Conservation (phyloP, 495 filamentous ascomycete genomes). For the Lindgomyces ingoldianus region DNA sequence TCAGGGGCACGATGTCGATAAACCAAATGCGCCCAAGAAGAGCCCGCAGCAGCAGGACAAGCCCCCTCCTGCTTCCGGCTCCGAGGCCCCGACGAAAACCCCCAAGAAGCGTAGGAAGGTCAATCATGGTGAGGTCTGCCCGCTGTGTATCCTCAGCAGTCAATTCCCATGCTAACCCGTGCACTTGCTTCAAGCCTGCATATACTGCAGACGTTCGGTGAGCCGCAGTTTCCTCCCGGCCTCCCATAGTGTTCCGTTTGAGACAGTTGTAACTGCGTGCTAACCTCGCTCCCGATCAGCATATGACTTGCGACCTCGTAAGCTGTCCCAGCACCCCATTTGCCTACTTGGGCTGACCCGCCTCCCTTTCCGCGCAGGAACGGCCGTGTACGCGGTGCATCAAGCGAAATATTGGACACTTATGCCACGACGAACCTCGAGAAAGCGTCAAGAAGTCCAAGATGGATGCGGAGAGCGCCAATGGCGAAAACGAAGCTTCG, state of each 20-base stretch:
- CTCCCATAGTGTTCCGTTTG: constrained; percentile 17
- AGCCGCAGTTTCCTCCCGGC: constrained; percentile 49
- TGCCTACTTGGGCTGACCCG: constrained; percentile 20
- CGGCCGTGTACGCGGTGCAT: constrained; percentile 96
- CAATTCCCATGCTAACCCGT: constrained; percentile 48
- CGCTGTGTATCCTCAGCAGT: neutral
- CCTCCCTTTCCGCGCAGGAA: constrained; percentile 62
- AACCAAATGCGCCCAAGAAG: constrained; percentile 28
- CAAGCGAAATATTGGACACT: constrained; percentile 97
- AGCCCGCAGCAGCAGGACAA: constrained; percentile 21
- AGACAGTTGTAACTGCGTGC: constrained; percentile 34
- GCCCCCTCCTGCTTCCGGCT: constrained; percentile 23
- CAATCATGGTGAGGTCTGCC: constrained; percentile 77
- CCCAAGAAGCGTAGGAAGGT: constrained; percentile 98
- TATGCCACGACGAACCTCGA: constrained; percentile 97
- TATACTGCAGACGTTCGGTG: constrained; percentile 99
- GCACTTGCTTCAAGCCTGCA: constrained; percentile 69
- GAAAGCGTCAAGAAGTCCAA: constrained; percentile 74
- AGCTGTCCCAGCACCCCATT: constrained; percentile 48
- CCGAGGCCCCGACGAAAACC: constrained; percentile 36
- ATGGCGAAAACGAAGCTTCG: constrained; percentile 51
- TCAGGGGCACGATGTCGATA: constrained; percentile 28
- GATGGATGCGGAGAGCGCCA: constrained; percentile 62
- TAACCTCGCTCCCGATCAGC: constrained; percentile 59
- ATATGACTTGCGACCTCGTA: constrained; percentile 99